These are phyloP conservation scores for Chaetomiaceae sp. DNA, from an alignment of 2,329 filamentous ascomycete genomes.

Conservation along the genomic window DNA sequence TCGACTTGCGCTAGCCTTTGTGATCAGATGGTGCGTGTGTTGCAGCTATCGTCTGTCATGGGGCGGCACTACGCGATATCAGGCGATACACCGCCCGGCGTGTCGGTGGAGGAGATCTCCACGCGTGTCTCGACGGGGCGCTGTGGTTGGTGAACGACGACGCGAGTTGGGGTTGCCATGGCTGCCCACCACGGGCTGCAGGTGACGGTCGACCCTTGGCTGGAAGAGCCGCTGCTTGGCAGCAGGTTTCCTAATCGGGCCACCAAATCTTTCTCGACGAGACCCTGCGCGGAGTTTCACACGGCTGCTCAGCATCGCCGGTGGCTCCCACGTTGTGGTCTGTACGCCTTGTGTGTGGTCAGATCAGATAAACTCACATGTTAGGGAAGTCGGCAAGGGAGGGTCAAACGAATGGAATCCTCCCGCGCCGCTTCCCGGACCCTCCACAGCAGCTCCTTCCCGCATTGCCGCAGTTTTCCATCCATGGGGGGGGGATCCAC, in stretches of 20 bases:
- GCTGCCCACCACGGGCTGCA: neutral
- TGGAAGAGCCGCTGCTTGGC: constrained; percentile 15
- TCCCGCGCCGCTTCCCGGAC: no score
- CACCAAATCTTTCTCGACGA: neutral
- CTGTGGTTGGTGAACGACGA: constrained; percentile 18
- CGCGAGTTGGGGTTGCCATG: neutral
- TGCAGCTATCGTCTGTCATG: neutral
- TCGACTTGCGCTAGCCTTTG: no score
- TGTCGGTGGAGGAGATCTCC: constrained; percentile 7
- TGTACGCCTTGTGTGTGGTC: neutral
- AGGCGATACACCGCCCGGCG: constrained; percentile 3
- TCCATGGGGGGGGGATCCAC: no score
- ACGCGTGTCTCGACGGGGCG: constrained; percentile 12
- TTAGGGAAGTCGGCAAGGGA: neutral
- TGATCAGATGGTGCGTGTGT: neutral
- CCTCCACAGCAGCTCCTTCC: no score
- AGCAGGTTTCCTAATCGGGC: constrained; percentile 1
- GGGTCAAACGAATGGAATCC: no score
- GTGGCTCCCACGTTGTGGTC: neutral
- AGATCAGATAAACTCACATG: no score
- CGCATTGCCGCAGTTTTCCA: no score
- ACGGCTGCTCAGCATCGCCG: no score
- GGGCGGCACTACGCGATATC: neutral
- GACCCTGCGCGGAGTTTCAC: constrained; percentile 1
- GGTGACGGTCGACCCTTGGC: constrained; percentile 1